Percentiles rank a stretch among this genome's conserved stretches.
Conservation (phyloP, 805 yeast species). For the Candida koratica region DNA sequence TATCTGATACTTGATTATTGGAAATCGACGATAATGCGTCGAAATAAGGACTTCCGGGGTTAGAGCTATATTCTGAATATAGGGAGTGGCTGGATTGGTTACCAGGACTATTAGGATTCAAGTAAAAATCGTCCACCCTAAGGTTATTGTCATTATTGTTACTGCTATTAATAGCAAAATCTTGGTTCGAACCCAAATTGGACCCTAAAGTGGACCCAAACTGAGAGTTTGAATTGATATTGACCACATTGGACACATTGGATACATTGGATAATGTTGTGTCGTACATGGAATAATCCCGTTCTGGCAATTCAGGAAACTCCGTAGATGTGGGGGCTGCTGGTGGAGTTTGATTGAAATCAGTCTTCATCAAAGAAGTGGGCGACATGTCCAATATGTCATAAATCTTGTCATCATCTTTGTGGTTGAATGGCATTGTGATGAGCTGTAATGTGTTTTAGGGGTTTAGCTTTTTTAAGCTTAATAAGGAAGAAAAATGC, state of each 20-base stretch:
- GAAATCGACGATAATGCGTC: constrained; percentile 28
- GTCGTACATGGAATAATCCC: constrained; percentile 3
- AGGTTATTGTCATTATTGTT: neutral
- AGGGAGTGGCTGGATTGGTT: constrained; percentile 20
- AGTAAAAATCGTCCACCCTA: constrained; percentile 6
- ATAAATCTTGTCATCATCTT: constrained; percentile 21
- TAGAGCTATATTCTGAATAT: constrained; percentile 36
- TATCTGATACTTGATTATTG: constrained; percentile 6
- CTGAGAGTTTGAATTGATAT: constrained; percentile 2
- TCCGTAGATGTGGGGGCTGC: constrained; percentile 18
- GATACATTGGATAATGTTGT: constrained; percentile 3
- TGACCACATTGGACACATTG: constrained; percentile 1
- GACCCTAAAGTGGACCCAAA: constrained; percentile 2
- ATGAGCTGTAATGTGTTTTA: no score
- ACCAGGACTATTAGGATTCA: constrained; percentile 15
- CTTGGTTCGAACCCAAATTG: neutral
- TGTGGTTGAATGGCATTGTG: constrained; percentile 2
- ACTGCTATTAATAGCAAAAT: neutral
- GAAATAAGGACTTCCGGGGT: constrained; percentile 34
- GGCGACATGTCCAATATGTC: constrained; percentile 32
- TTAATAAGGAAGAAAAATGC: no score
- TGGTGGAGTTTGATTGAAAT: constrained; percentile 11
- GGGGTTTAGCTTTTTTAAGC: no score
- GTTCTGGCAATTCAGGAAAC: constrained; percentile 13
- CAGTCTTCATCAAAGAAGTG: constrained; percentile 8